Percentiles rank a stretch among this genome's conserved stretches.
These are phyloP conservation scores for Phytophthora sp. DNA, from an alignment of 352 stramenopile species.

Conservation along the genomic window DNA sequence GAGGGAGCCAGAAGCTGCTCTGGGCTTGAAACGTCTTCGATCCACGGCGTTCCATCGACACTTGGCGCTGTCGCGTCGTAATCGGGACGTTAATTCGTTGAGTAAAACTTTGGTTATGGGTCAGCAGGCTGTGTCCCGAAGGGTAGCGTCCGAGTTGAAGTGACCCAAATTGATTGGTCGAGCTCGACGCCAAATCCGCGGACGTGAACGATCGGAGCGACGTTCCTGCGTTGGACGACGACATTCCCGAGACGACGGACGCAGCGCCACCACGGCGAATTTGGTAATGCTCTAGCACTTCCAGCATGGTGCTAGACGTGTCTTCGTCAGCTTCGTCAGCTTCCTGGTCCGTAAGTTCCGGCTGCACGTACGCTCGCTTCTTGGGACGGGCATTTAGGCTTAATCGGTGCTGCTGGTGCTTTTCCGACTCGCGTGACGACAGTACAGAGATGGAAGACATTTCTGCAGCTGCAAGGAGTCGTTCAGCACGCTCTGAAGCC, in stretches of 20 bases:
- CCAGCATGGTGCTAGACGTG: constrained; percentile 50
- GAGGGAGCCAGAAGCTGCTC: constrained; percentile 38
- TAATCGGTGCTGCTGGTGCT: constrained; percentile 66
- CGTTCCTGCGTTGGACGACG: constrained; percentile 46
- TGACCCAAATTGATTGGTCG: constrained; percentile 34
- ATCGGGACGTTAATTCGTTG: constrained; percentile 22
- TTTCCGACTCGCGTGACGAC: constrained; percentile 76
- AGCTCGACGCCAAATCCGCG: constrained; percentile 42
- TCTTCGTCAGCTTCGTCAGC: constrained; percentile 5
- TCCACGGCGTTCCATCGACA: constrained; percentile 17
- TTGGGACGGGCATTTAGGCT: constrained; percentile 49
- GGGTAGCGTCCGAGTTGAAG: constrained; percentile 37
- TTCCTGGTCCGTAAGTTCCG: constrained; percentile 20
- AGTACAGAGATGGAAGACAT: constrained; percentile 71
- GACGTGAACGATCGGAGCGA: constrained; percentile 63
- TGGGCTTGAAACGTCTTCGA: constrained; percentile 30
- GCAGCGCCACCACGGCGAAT: constrained; percentile 22
- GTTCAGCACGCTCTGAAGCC: constrained; percentile 27
- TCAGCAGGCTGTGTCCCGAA: constrained; percentile 36
- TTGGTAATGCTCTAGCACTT: constrained; percentile 72
- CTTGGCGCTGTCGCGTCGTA: constrained; percentile 17
- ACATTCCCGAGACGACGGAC: constrained; percentile 41
- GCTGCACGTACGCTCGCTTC: constrained; percentile 34
- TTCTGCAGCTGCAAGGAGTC: constrained; percentile 35
- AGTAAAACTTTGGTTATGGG: constrained; percentile 40